phyloP scores from a whole-genome alignment of 2,329 filamentous ascomycete genomes.

The Saccharata proteae region DNA sequence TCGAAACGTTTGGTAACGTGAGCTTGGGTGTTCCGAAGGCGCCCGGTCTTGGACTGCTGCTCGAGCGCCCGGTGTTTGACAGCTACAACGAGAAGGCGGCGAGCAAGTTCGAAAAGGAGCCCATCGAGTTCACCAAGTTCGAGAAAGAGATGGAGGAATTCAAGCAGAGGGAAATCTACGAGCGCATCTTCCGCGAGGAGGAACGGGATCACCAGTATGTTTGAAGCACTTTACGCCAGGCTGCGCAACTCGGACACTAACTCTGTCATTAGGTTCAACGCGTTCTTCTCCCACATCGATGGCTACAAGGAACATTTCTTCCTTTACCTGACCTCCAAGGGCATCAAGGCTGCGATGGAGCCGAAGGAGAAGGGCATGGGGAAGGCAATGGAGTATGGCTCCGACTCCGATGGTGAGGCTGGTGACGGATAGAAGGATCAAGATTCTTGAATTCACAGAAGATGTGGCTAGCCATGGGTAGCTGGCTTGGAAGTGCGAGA shows the following conservation, averaged over 20 bases:
- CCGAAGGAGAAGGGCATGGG: conserved; percentile 2
- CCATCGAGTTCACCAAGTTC: conserved; percentile 68
- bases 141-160: conserved; percentile 73
- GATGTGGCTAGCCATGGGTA: too few species aligned
- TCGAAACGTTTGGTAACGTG: conserved; percentile 56
- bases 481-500: too few species aligned
- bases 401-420: conserved; percentile 4
- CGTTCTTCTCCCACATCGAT: conserved; percentile 40
- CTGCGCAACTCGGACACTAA: conserved; percentile 10
- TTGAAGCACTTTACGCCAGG: not conserved
- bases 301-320: conserved; percentile 38
- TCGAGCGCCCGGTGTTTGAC: conserved; percentile 87
- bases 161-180: conserved; percentile 86
- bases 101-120: conserved; percentile 49
- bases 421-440: conserved; percentile 7
- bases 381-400: conserved; percentile 4
- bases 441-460: too few species aligned
- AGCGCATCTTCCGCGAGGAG: conserved; percentile 81
- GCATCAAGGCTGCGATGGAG: conserved; percentile 28
- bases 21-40: conserved; percentile 88
- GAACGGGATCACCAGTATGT: conserved; percentile 68
- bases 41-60: conserved; percentile 71
- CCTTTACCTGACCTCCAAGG: conserved; percentile 38
- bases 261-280: conserved; percentile 24
- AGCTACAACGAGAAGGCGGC: conserved; percentile 68